Conservation (phyloP, 331 rosid species). For the Rosa hybrid region DNA sequence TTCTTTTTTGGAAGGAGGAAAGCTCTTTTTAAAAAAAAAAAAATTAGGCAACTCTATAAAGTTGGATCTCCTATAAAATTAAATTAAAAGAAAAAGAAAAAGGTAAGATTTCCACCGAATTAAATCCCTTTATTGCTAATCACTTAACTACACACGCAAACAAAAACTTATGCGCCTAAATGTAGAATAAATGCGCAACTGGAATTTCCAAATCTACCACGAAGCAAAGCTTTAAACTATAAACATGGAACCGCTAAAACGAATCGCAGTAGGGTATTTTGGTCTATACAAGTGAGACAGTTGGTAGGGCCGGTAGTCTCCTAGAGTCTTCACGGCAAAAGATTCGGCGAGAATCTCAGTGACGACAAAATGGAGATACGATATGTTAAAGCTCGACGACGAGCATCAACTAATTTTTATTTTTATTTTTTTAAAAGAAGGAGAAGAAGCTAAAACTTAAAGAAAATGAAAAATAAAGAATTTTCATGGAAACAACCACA, state of each 20-base stretch:
- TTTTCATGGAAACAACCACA: neutral
- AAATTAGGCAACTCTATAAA: no score
- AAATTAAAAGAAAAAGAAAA: neutral
- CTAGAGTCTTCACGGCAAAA: neutral
- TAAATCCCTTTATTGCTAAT: neutral
- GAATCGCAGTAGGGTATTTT: neutral
- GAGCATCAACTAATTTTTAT: no score
- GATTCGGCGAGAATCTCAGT: neutral
- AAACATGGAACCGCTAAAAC: no score
- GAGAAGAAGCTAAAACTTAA: neutral
- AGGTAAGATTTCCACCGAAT: neutral
- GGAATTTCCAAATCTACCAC: neutral
- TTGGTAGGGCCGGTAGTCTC: neutral
- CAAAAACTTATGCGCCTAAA: neutral
- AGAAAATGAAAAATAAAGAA: neutral
- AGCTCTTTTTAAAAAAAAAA: no score
- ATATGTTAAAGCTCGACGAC: neutral
- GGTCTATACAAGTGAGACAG: neutral
- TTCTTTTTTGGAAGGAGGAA: no score
- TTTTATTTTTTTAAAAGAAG: no score
- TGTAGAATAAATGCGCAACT: no score
- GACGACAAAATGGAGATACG: neutral
- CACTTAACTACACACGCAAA: neutral
- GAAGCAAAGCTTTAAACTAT: no score
- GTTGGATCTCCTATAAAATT: neutral